Conservation (phyloP, 139 green algal genomes). For the Chlamydomonas asymmetrica region DNA sequence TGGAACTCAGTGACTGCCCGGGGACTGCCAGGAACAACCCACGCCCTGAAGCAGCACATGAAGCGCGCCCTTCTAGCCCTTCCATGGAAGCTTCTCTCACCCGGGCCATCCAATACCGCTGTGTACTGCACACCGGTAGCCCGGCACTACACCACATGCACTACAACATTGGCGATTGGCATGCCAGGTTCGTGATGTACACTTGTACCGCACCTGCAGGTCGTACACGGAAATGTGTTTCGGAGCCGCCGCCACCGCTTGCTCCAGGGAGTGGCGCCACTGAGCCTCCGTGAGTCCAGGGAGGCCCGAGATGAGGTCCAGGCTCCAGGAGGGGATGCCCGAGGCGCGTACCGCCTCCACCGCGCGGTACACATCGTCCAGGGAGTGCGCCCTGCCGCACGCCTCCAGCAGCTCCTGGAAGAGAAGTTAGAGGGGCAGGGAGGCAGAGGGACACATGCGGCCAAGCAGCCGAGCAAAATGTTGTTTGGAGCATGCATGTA, state of each 20-base stretch:
- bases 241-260: conserved; percentile 64
- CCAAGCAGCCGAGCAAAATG: too few species aligned
- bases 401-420: conserved; percentile 63
- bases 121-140: too few species aligned
- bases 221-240: conserved; percentile 94
- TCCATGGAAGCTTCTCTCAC: too few species aligned
- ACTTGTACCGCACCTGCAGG: conserved; percentile 78
- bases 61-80: too few species aligned
- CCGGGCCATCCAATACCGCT: too few species aligned
- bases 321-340: conserved; percentile 76
- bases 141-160: too few species aligned
- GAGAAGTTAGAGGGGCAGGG: neutral
- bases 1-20: too few species aligned
- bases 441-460: neutral
- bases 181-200: too few species aligned
- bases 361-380: conserved; percentile 68
- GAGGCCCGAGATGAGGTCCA: conserved; percentile 88
- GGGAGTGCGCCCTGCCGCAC: conserved; percentile 74
- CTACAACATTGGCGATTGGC: too few species aligned
- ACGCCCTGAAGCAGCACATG: too few species aligned
- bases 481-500: too few species aligned
- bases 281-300: conserved; percentile 61
- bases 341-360: conserved; percentile 65
- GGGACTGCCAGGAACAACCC: too few species aligned
- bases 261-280: conserved; percentile 72